These are phyloP conservation scores for Leptographium radiaticola DNA, from an alignment of 2,329 filamentous ascomycete genomes.

Conservation along the genomic window DNA sequence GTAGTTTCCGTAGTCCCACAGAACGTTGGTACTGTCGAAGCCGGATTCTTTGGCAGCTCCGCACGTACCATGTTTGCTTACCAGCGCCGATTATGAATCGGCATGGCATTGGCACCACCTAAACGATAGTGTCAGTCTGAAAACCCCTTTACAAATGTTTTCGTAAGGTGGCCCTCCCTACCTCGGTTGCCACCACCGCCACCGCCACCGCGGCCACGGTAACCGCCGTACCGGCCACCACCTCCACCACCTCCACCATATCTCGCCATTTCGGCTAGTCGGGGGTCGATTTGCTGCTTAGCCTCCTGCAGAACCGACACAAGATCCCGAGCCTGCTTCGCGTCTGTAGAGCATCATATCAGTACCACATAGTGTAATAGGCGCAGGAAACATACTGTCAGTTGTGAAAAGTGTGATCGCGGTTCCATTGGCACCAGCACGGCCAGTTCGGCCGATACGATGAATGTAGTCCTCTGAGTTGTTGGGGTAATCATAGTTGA, in stretches of 20 bases:
- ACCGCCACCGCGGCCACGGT: conserved; percentile 48
- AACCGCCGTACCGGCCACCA: conserved; percentile 59
- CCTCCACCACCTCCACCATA: conserved; percentile 68
- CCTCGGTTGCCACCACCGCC: conserved; percentile 33
- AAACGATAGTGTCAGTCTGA: neutral
- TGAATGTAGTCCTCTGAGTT: conserved; percentile 98
- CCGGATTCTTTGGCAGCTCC: neutral
- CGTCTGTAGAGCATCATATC: conserved; percentile 38
- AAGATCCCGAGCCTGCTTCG: conserved; percentile 93
- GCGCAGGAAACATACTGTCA: conserved; percentile 60
- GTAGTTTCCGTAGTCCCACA: neutral
- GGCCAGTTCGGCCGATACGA: conserved; percentile 88
- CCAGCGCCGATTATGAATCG: conserved; percentile 37
- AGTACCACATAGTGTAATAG: neutral
- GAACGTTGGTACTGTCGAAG: neutral
- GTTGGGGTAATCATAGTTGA: conserved; percentile 99
- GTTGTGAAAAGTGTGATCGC: conserved; percentile 98
- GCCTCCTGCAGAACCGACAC: conserved; percentile 86
- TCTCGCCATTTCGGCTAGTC: conserved; percentile 88
- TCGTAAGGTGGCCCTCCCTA: conserved; percentile 14
- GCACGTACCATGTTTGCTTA: conserved; percentile 18
- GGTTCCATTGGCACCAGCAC: conserved; percentile 87
- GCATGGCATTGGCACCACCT: conserved; percentile 34
- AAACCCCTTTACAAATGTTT: neutral
- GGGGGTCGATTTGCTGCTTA: conserved; percentile 95